Evolutionary conservation across 2,329 filamentous ascomycete genomes (phyloP), one percentile per base, ranked within the genome.

Genomic region (Blumeria hordei): DNA sequence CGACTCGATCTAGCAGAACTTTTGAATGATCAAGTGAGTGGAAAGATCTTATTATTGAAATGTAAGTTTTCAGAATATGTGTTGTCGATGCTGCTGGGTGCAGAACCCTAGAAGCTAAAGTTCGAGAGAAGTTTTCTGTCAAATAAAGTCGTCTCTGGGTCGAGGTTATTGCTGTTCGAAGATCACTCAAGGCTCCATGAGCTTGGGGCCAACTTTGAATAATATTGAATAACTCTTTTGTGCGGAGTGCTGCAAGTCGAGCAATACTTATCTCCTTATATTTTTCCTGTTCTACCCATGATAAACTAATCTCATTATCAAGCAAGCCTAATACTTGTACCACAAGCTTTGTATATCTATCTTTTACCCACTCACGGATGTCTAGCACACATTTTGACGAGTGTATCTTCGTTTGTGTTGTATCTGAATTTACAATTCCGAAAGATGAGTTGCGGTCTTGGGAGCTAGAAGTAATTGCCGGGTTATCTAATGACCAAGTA

Each of bases 21-120:
- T 85, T 85, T 53, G 84, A 85, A 53, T 83, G 76, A 62, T 90
- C 85, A 3, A 90, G 71, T 32, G 77, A 75, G 62, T 85, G 81
- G 60, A 88, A 87, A 0, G 82, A 80, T 57, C 79, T 77, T 58
- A 90, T 88, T 69, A 88, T 82, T 59, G 77, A 80, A 57, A 88
- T 85, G 66, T 90, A 90, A 2, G 83, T 79, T 60, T 81, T 79
- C 53, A 90, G 66, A 36, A 90, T 86, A 58, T 85, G 78, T 3
- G 84, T 73, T 1, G 85, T 88, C 16, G 83, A 87, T 43, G 81
- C 75, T 2, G 83, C 85, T 1, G 85, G 80, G 62, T 90, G 83
- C 10, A 92, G 70, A 7, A 93, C 69, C 12, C 82, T 76, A 54
- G 71, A 74, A 56, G 79, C 77, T 16, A 90, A 67, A 10, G 81